Base-by-base conservation (phyloP, 805 yeast genomes). In the Cyberlindnera mrakii region DNA sequence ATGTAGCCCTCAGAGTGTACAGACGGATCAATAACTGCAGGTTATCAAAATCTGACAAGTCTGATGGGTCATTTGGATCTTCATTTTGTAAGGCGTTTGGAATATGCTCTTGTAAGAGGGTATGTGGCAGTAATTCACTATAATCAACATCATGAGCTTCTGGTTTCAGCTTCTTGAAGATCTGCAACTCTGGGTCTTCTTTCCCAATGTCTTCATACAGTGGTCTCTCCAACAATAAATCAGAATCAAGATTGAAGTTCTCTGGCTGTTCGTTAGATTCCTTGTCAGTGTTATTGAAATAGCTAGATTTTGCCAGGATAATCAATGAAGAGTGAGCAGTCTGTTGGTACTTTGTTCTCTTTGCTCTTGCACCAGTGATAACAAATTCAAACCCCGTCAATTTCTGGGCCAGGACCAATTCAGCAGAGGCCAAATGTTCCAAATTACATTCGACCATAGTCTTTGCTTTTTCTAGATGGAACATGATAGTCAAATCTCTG, bases 311-410 rank as follows among this genome's bases (percentile, higher is more conserved):
- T 1, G 98, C 98, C 17, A 91, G 64, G 20, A 88, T 76, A 14
- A 90, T 74, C 46, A 91, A 72, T 33, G 87, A 78, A 0, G 96
- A 75, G 20, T 82, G 75, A n/a, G 81, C 77, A 30, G 69, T 72
- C 38, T 72, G 72, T 64, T 91, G 98, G 60, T 69, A 86, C 60
- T 85, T 85, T 4, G 98, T 91, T 57, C 93, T 72, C 58, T 80
- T 83, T 9, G 96, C 96, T 52, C 80, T 80, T 43, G 93, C 85
- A 51, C 98, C 98, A 1, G 97, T 85, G 37, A 91, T 65, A 0
- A 82, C 75, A 50, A 82, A 75, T 39, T 75, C 66, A 37, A 88
- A 70, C 1, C 77, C 74, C 0, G 89, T 78, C 10, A 82, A 57
- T 13, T 74, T 71, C 35, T 77, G 74, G 2, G 81, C 86, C 47